Conservation (phyloP, 441 rosid genomes). For the Raphanus hybrid region DNA sequence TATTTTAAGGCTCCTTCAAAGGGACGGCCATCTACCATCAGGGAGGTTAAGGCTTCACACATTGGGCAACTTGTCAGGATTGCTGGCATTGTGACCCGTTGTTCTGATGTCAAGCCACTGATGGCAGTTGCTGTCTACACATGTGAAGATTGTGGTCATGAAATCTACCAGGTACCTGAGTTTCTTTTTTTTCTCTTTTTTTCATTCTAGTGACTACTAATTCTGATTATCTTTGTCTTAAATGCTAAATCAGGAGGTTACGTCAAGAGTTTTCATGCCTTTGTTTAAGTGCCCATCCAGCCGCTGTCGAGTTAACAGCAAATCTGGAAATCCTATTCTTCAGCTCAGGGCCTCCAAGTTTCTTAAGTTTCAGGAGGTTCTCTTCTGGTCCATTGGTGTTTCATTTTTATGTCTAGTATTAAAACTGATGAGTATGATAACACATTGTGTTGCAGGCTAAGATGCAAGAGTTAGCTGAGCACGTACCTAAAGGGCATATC, state of each 20-base stretch:
- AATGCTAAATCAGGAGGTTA: slow-evolving; percentile 72
- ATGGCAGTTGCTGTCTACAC: too few species aligned
- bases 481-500: slow-evolving; percentile 99
- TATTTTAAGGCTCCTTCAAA: too few species aligned
- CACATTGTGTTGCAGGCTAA: slow-evolving; percentile 70
- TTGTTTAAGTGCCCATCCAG: slow-evolving; percentile 83
- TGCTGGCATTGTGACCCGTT: too few species aligned
- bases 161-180: too few species aligned
- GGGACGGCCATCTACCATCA: too few species aligned
- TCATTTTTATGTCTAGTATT: too few species aligned
- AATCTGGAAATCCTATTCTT: slow-evolving; percentile 86
- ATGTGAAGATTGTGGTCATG: too few species aligned
- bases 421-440: background rate
- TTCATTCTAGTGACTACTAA: too few species aligned
- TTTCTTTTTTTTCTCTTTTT: too few species aligned
- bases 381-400: background rate
- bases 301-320: slow-evolving; percentile 67
- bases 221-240: slow-evolving; percentile 18
- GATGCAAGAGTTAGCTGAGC: slow-evolving; percentile 98
- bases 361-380: slow-evolving; percentile 97
- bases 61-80: too few species aligned
- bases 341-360: slow-evolving; percentile 99
- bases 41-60: too few species aligned
- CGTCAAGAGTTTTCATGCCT: slow-evolving; percentile 96
- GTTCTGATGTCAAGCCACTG: too few species aligned